These are phyloP conservation scores for Blastomyces percursus DNA, from an alignment of 2,329 filamentous ascomycete species.

Conservation along the genomic window DNA sequence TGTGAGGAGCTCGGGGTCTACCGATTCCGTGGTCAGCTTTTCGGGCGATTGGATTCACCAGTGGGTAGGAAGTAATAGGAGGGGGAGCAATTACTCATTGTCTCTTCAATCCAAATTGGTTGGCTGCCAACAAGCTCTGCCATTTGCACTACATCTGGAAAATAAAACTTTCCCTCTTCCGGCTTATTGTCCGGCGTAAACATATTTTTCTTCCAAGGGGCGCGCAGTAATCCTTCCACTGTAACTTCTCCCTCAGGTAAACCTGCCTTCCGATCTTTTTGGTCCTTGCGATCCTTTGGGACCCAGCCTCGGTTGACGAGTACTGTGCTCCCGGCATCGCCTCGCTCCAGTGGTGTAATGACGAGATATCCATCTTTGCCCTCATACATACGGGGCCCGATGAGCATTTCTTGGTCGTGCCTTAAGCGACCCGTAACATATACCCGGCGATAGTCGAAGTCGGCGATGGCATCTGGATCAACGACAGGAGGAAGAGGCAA, in stretches of 20 bases:
- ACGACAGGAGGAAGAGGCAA: constrained; percentile 74
- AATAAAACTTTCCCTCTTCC: constrained; percentile 78
- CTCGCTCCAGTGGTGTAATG: constrained; percentile 76
- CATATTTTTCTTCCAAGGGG: constrained; percentile 95
- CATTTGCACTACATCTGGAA: constrained; percentile 90
- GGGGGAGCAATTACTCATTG: constrained; percentile 55
- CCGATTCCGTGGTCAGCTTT: constrained; percentile 13
- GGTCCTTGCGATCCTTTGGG: constrained; percentile 57
- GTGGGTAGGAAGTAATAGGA: constrained; percentile 8
- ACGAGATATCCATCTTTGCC: constrained; percentile 87
- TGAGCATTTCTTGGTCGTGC: constrained; percentile 92
- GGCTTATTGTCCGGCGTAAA: constrained; percentile 89
- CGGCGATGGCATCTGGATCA: constrained; percentile 67
- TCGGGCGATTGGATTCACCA: not conserved
- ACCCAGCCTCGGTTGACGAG: constrained; percentile 92
- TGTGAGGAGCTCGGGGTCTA: constrained; percentile 68
- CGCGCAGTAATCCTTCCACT: constrained; percentile 72
- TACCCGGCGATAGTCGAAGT: constrained; percentile 88
- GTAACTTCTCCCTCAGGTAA: constrained; percentile 60
- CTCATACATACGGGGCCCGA: constrained; percentile 80
- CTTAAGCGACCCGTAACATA: constrained; percentile 60
- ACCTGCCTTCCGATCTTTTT: constrained; percentile 51
- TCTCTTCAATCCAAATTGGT: constrained; percentile 89
- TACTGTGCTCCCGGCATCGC: constrained; percentile 52
- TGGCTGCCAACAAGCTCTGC: constrained; percentile 70